A percentile compares a stretch with the other conserved stretches of the same genome.
These are phyloP conservation scores for Coffea eugenioides DNA, from an alignment of 257 asterid genomes.

Conservation along the genomic window DNA sequence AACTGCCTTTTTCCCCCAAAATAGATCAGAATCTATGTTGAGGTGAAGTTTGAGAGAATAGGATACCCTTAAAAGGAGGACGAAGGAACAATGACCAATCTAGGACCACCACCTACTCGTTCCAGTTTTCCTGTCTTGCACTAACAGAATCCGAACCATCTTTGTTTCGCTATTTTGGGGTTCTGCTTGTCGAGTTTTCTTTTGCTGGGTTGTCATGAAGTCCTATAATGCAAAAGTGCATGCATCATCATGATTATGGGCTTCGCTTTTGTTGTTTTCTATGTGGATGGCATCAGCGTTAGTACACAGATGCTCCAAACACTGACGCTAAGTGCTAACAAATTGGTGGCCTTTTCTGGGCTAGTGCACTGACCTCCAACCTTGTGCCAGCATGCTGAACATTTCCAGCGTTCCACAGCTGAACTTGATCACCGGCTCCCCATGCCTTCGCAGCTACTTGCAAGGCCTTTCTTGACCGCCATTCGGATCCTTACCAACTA, in stretches of 20 bases:
- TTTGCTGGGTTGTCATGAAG: background rate
- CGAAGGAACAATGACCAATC: background rate
- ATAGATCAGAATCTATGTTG: conserved; percentile 2
- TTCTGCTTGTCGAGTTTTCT: background rate
- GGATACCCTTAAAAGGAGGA: background rate
- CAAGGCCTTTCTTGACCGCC: background rate
- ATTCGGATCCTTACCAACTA: background rate
- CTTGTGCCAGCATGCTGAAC: background rate
- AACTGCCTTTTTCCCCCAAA: background rate
- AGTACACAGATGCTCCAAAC: background rate
- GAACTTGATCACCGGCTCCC: background rate
- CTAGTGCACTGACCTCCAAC: background rate
- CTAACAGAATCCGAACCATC: conserved; percentile 6
- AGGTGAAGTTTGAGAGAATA: background rate
- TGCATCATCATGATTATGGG: background rate
- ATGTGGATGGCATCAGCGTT: background rate
- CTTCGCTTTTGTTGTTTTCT: conserved; percentile 7
- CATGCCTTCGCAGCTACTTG: background rate
- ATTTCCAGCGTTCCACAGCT: background rate
- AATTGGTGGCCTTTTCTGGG: conserved; percentile 4
- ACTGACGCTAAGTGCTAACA: background rate
- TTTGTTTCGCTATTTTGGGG: background rate
- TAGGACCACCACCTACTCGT: conserved; percentile 4
- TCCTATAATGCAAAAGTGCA: background rate
- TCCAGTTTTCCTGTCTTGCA: background rate